These are phyloP conservation scores for Calocera viscosa DNA, from an alignment of 768 basidiomycete genomes.

Conservation along the genomic window DNA sequence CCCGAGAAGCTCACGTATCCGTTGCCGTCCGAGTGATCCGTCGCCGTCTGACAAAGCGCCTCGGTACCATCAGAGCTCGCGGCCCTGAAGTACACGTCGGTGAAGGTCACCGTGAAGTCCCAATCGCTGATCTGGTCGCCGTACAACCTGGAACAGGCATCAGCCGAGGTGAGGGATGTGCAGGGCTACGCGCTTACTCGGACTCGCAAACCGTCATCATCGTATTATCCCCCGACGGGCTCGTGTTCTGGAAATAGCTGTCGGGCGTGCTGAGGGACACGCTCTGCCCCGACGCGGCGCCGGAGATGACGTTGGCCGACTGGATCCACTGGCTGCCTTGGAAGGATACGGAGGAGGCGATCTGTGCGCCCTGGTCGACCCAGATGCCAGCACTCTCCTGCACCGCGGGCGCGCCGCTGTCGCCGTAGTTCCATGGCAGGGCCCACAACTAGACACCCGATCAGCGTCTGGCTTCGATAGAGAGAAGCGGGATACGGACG, in stretches of 20 bases:
- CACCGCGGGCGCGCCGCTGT: background rate
- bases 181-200: background rate
- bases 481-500: background rate
- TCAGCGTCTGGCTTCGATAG: no score
- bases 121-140: background rate
- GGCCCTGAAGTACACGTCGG: constrained; percentile 3
- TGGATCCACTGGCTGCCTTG: background rate
- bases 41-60: background rate
- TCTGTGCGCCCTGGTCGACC: constrained; percentile 7
- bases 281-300: background rate
- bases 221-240: background rate
- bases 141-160: background rate
- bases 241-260: background rate
- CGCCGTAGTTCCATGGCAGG: background rate
- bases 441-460: background rate
- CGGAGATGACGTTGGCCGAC: background rate
- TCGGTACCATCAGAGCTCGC: background rate
- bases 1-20: constrained; percentile 5
- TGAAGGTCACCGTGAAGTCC: constrained; percentile 5
- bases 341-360: background rate
- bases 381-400: background rate
- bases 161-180: background rate
- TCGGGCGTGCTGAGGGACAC: background rate
- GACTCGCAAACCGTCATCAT: constrained; percentile 1
- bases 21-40: background rate